A percentile compares a stretch with the other conserved stretches of the same genome.
Evolutionary conservation across 2,329 filamentous ascomycete species (phyloP).

Genomic region (Podosphaera xanthii): DNA sequence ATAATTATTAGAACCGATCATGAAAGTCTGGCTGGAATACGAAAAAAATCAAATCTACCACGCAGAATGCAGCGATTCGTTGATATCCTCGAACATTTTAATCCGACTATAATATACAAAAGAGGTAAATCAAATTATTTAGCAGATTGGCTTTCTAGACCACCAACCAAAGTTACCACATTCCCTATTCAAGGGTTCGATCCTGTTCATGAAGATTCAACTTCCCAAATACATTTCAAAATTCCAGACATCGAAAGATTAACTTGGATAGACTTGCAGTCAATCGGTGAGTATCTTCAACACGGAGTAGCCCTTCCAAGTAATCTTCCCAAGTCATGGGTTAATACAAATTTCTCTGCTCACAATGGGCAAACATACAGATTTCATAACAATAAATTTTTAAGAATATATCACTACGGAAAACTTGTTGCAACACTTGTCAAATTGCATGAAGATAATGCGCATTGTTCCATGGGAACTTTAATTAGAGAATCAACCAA

Average conservation of each 20-base stretch:
- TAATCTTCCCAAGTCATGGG: neutral
- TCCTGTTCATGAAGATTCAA: neutral
- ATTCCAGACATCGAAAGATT: neutral
- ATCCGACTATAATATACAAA: slow-evolving; percentile 1
- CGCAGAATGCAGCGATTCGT: neutral
- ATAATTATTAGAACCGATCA: neutral
- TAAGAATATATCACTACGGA: neutral
- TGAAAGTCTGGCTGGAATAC: neutral
- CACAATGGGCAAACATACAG: neutral
- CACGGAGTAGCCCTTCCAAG: neutral
- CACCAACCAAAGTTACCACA: neutral
- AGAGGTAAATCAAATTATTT: neutral
- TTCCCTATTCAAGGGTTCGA: neutral
- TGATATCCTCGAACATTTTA: neutral
- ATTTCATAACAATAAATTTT: neutral
- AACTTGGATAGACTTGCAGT: neutral
- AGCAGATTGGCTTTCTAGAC: neutral
- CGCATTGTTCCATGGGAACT: neutral
- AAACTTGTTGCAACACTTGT: neutral
- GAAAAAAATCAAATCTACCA: neutral
- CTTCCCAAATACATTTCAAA: neutral
- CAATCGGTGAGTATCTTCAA: neutral
- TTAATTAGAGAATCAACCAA: neutral
- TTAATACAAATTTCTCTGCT: neutral
- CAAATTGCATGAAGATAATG: neutral